phyloP scores from a whole-genome alignment of 2,329 filamentous ascomycete genomes.

The Dactylonectria macrodidyma region DNA sequence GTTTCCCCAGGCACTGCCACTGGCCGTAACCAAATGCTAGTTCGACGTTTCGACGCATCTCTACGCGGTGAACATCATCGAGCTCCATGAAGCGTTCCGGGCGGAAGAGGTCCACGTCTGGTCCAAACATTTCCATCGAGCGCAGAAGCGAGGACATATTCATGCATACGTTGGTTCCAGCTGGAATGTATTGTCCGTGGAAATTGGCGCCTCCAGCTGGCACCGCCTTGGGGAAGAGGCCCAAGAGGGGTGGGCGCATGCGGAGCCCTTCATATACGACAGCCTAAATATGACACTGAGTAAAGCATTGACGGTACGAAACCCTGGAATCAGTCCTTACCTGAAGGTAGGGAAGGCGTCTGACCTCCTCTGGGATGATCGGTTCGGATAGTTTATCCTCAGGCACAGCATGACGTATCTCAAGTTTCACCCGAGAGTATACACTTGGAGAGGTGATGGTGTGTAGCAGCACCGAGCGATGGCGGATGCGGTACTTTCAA shows the following conservation, averaged over 20 bases:
- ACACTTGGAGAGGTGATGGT: conserved; percentile 62
- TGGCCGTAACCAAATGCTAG: conserved; percentile 60
- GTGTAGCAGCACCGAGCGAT: conserved; percentile 65
- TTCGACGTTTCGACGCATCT: conserved; percentile 57
- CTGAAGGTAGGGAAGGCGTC: conserved; percentile 57
- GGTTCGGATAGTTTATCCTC: conserved; percentile 49
- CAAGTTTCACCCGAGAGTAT: conserved; percentile 39
- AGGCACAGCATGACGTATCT: conserved; percentile 21
- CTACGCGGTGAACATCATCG: conserved; percentile 47
- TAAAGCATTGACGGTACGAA: too few species aligned
- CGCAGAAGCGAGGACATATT: conserved; percentile 58
- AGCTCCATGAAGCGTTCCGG: conserved; percentile 65
- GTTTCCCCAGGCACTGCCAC: conserved; percentile 60
- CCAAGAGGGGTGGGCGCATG: conserved; percentile 48
- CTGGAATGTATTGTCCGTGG: conserved; percentile 56
- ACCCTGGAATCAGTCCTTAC: conserved; percentile 23
- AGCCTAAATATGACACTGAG: conserved; percentile 34
- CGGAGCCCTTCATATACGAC: conserved; percentile 61
- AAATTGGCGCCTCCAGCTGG: conserved; percentile 41
- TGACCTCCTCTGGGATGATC: conserved; percentile 54
- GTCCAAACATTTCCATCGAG: conserved; percentile 54
- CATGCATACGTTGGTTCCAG: conserved; percentile 61
- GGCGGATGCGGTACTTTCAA: conserved; percentile 59
- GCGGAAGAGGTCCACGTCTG: conserved; percentile 58
- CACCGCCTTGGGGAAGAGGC: conserved; percentile 46